Evolutionary conservation across 2,329 filamentous ascomycete genomes (phyloP), one percentile per base, ranked within the genome.

Genomic region (Mariannaea sp.): DNA sequence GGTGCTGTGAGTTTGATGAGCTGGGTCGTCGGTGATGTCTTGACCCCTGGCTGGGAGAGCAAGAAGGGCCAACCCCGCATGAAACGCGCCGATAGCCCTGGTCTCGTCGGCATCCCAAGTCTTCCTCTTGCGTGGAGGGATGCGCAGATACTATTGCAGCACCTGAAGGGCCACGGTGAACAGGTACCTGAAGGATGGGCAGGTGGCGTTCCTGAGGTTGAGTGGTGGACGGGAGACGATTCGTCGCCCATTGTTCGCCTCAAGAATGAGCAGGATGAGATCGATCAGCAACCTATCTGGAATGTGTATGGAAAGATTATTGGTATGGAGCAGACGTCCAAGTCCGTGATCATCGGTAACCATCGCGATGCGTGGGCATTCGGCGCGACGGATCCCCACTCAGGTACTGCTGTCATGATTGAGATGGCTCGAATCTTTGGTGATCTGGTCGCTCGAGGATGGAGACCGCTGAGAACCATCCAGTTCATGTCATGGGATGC

Each of bases 401-500:
- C 89, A 49, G 94, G 93, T 22, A 96, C 92, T 0, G 93, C 93
- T 5, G 81, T 97, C 33, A 88, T 99, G 80, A 81, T 97, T 48
- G 94, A 99, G 74, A 80, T 97, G 53, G 86, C 89, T 17, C 86
- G 89, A 38, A 85, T 96, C 42, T 90, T 99, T 65, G 91, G 92
- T 33, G 85, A 90, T 58, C 81, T 97, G 13, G 79, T 86, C 17
- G 73, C 79, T 13, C 83, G 85, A 52, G 93, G 92, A 47, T 99
- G 94, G 94, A 83, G 89, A 20, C 94, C 94, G 1, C 78, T 96
- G 13, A 87, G 94, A n/a, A 95, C 91, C 3, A 96, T 99, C 59
- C 89, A 96, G 70, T 97, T 99, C 71, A 92, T 92, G 67, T 96
- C 90, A 27, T 99, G 94, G 94, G 94, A 99, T 70, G 94, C 84